Percentiles rank a stretch among this genome's conserved stretches.
Conservation (phyloP, 2,329 filamentous ascomycete species). For the Colletotrichum gigasporum region DNA sequence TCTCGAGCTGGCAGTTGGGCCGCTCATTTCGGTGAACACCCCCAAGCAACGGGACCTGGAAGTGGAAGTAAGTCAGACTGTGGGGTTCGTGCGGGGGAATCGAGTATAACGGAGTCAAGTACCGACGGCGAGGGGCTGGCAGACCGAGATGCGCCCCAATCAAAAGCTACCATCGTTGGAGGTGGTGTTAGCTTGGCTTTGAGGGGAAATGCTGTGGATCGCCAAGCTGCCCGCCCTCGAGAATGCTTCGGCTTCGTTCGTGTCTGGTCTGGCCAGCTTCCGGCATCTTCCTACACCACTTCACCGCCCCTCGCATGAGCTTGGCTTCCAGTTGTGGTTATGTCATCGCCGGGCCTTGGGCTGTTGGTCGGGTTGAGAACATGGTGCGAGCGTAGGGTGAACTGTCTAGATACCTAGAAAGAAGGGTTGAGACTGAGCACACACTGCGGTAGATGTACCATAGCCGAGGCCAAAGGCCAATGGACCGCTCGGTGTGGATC, state of each 20-base stretch:
- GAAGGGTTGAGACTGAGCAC: no score
- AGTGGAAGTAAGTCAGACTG: no score
- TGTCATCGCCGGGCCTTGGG: background rate
- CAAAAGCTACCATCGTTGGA: background rate
- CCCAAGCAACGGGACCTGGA: no score
- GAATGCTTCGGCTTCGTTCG: background rate
- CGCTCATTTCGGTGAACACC: background rate
- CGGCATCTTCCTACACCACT: background rate
- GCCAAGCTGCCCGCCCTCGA: background rate
- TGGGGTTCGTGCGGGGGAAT: conserved; percentile 23
- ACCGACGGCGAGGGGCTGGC: background rate
- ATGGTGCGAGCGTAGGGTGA: no score
- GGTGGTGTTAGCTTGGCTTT: background rate
- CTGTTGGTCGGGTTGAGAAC: no score
- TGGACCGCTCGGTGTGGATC: no score
- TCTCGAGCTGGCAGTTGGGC: conserved; percentile 8
- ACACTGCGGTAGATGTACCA: no score
- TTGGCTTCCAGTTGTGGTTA: background rate
- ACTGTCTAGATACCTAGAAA: no score
- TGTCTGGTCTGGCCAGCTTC: background rate
- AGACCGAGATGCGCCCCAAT: conserved; percentile 24
- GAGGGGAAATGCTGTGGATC: background rate
- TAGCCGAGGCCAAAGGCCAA: no score
- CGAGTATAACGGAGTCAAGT: conserved; percentile 17
- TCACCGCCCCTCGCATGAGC: background rate